Base-by-base conservation (phyloP, 2,329 filamentous ascomycete genomes). In the Neofusicoccum umdonicola region DNA sequence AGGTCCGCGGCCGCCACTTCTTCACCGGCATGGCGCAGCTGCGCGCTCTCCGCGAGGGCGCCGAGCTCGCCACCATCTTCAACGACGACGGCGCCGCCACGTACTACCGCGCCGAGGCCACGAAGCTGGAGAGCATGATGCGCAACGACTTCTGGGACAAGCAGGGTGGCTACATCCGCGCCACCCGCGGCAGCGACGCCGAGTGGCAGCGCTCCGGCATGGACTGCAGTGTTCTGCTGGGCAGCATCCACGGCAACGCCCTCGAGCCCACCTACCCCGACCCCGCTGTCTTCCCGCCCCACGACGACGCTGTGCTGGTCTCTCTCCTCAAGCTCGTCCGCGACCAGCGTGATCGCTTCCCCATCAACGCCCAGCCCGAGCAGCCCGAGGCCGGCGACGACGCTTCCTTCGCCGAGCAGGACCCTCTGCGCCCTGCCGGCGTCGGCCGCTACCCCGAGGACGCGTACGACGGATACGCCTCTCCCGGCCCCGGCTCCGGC, bases 341-440 rank as follows among this genome's bases (percentile, higher is more conserved):
- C 13, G 77, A 79, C 65, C 76, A 78, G 67, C 67, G 68, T 35
- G 62, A 66, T 44, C 74, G 77, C 22, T 78, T 77, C 66, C 75
- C 78, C 1, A 77, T 80, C 67, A 79, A 79, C 63, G 62, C 69
- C 66, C 68, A 72, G 68, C 66, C 65, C 67, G 62, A 70, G 19
- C 56, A 64, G 2, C 65, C 69, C 27, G 45, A 67, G 2, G 64
- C 17, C 66, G 64, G 27, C 48, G 52, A 39, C 39, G 67, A 44
- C 56, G 66, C 37, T 35, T 65, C 42, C 15, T 66, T 65, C 27
- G 67, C 22, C 11, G 65, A 72, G 12, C 56, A 70, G 58, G 78
- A 94, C 74, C 88, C 90, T 0, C 94, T 95, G 83, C 87, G 91
- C 22, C 77, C 76, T 42, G 74, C 73, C 34, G 79, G 75, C 1